phyloP scores from a whole-genome alignment of 2,329 filamentous ascomycete genomes.

The Paecilomyces fulvus region DNA sequence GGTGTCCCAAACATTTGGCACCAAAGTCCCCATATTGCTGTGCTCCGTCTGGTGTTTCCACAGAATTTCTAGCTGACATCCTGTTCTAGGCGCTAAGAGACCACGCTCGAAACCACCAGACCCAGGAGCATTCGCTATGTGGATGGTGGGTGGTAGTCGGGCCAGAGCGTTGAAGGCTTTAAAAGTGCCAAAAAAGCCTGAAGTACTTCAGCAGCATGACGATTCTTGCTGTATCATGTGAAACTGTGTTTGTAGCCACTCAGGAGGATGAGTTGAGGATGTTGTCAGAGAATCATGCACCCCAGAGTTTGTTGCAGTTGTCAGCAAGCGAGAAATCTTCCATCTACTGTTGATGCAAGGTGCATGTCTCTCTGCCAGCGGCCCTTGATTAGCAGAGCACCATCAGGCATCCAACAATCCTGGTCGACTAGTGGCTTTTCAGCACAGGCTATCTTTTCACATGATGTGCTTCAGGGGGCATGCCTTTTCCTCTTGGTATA shows the following conservation, averaged over 20 bases:
- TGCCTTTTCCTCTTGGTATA: constrained; percentile 36
- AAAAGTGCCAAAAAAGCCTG: constrained; percentile 42
- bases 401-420: neutral
- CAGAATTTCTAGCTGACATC: neutral
- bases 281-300: neutral
- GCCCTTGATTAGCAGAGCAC: constrained; percentile 4
- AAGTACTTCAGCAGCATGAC: constrained; percentile 24
- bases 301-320: neutral
- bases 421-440: neutral
- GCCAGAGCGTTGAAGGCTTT: constrained; percentile 26
- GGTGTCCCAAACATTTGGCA: neutral
- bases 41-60: neutral
- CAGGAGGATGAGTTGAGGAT: neutral
- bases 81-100: constrained; percentile 23
- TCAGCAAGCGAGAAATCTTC: neutral
- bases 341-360: neutral
- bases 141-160: constrained; percentile 34
- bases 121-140: constrained; percentile 33
- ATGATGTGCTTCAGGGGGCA: constrained; percentile 31
- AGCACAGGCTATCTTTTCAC: constrained; percentile 1
- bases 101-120: constrained; percentile 15
- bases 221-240: constrained; percentile 24
- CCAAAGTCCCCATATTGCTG: neutral
- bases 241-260: constrained; percentile 7
- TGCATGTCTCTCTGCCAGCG: neutral